Evolutionary conservation across 345 rosid genomes (phyloP).

Genomic region (Draba incana): DNA sequence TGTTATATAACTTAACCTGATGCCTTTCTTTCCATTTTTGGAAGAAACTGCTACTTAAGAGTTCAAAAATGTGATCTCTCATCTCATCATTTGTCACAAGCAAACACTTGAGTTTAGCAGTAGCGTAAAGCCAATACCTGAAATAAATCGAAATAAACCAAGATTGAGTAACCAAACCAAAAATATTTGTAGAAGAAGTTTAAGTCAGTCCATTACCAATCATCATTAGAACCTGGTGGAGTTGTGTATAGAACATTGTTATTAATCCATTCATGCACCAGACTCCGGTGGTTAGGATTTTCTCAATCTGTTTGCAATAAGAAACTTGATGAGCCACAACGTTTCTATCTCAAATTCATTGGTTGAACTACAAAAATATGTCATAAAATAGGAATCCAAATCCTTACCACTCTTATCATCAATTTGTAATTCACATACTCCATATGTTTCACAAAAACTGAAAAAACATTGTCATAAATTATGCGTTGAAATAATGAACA

Average conservation of each 20-base stretch:
- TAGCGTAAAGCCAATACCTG: conserved; percentile 95
- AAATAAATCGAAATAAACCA: not conserved
- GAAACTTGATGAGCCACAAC: no score
- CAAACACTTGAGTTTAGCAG: conserved; percentile 77
- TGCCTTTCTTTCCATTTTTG: conserved; percentile 88
- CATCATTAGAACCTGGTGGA: conserved; percentile 93
- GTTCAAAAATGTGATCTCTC: conserved; percentile 95
- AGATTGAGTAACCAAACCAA: conserved; percentile 8
- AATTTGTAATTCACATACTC: no score
- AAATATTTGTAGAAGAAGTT: not conserved
- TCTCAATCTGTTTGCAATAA: no score
- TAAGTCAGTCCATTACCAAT: conserved; percentile 55
- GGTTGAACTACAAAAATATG: no score
- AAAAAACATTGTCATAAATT: no score
- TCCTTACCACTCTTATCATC: no score
- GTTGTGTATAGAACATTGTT: conserved; percentile 70
- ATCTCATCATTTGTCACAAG: conserved; percentile 91
- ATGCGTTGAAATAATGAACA: no score
- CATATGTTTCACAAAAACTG: no score
- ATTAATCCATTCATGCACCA: conserved; percentile 71
- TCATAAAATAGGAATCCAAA: no score
- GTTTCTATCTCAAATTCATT: no score
- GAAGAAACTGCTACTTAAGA: conserved; percentile 70
- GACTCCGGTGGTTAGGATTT: conserved; percentile 51
- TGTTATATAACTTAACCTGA: conserved; percentile 40